Evolutionary conservation across 768 basidiomycete species (phyloP).

Genomic region (Mycena vulgaris): DNA sequence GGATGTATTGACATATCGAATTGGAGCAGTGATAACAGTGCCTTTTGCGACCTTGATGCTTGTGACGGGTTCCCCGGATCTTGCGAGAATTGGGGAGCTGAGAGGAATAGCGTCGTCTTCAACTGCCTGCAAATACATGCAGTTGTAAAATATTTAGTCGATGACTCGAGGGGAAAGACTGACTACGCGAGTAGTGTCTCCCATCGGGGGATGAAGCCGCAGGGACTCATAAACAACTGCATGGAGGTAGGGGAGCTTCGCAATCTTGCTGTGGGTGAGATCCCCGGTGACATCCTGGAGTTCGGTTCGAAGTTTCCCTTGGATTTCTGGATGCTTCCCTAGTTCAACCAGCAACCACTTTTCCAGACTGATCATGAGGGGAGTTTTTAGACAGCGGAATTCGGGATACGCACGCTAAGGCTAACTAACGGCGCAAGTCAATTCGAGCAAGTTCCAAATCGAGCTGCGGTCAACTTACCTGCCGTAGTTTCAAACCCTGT

Average conservation of each 20-base stretch:
- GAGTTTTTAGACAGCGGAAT: neutral
- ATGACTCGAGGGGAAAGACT: neutral
- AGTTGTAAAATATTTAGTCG: neutral
- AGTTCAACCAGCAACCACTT: conserved; percentile 54
- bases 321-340: conserved; percentile 45
- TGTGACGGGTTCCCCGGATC: conserved; percentile 42
- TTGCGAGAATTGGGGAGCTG: conserved; percentile 42
- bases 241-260: conserved; percentile 51
- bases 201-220: conserved; percentile 51
- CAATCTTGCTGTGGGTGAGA: conserved; percentile 27
- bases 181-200: conserved; percentile 43
- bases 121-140: conserved; percentile 43
- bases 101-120: conserved; percentile 55
- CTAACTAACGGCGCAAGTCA: neutral
- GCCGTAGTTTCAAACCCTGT: conserved; percentile 34
- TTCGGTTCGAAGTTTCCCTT: conserved; percentile 49
- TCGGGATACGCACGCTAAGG: conserved; percentile 20
- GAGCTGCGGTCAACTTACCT: neutral
- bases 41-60: conserved; percentile 50
- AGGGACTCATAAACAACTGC: conserved; percentile 51
- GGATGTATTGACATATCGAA: conserved; percentile 52
- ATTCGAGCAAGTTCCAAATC: neutral
- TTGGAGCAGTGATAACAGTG: conserved; percentile 49
- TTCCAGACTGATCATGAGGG: too few species aligned
- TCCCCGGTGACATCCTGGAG: conserved; percentile 34